These are phyloP conservation scores for Sphaerulina musiva DNA, from an alignment of 2,329 filamentous ascomycete species.

Conservation along the genomic window DNA sequence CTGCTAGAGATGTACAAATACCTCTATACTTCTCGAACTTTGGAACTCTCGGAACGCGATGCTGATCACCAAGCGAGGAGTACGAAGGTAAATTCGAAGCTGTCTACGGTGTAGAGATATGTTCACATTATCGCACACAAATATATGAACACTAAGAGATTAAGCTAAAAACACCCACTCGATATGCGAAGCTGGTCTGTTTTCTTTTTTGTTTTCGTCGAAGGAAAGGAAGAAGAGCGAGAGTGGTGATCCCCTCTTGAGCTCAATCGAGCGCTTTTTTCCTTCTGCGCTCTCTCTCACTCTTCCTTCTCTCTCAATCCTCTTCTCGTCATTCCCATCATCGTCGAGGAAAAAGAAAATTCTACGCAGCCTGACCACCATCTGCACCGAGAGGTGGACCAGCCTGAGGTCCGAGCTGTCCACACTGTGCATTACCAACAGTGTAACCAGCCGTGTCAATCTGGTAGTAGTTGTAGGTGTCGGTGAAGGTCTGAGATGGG, in stretches of 20 bases:
- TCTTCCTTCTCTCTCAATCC: not conserved
- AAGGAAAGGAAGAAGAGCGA: not conserved
- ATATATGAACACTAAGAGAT: not conserved
- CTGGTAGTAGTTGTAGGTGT: conserved; percentile 8
- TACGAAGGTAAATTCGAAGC: not conserved
- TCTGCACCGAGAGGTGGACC: not conserved
- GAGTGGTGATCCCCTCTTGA: not conserved
- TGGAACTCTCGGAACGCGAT: too few relatives aligned
- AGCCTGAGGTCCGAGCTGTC: not conserved
- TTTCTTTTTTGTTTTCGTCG: not conserved
- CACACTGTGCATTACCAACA: conserved; percentile 13
- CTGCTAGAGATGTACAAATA: too few relatives aligned
- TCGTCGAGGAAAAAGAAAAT: not conserved
- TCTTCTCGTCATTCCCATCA: not conserved
- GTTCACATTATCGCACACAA: not conserved
- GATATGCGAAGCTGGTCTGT: not conserved
- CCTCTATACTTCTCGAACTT: too few relatives aligned
- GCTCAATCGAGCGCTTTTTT: not conserved
- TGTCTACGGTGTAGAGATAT: not conserved
- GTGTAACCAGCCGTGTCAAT: conserved; percentile 3
- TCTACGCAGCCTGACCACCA: not conserved
- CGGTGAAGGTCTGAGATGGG: not conserved
- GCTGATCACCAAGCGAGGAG: not conserved
- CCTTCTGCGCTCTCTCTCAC: not conserved
- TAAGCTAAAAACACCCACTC: not conserved